Conservation (phyloP, 2,329 filamentous ascomycete genomes). For the Diaporthe citrichinensis region DNA sequence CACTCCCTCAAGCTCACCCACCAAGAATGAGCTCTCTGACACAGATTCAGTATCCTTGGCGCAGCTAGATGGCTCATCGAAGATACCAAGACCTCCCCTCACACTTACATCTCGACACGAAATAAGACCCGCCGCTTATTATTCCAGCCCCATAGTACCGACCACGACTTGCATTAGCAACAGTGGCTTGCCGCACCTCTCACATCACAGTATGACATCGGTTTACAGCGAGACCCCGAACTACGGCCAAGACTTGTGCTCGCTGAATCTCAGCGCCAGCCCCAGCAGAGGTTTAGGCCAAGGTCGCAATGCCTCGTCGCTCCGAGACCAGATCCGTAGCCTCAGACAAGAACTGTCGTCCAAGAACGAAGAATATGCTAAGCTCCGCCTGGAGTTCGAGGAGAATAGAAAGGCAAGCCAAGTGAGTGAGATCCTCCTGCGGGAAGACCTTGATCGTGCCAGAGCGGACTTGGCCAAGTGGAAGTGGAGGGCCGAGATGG, state of each 20-base stretch:
- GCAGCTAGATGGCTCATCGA: slow-evolving; percentile 33
- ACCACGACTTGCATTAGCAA: not conserved
- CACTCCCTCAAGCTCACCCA: slow-evolving; percentile 31
- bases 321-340: slow-evolving; percentile 40
- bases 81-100: not conserved
- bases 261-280: slow-evolving; percentile 5
- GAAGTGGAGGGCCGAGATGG: slow-evolving; percentile 39
- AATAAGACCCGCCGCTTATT: slow-evolving; percentile 4
- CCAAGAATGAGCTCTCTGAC: slow-evolving; percentile 21
- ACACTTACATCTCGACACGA: slow-evolving; percentile 32
- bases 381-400: slow-evolving; percentile 38
- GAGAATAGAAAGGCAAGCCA: slow-evolving; percentile 29
- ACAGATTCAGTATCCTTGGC: not conserved
- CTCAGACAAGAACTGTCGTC: slow-evolving; percentile 38
- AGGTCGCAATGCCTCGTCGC: slow-evolving; percentile 35
- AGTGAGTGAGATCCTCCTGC: slow-evolving; percentile 35
- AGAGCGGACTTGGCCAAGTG: slow-evolving; percentile 34
- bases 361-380: slow-evolving; percentile 34
- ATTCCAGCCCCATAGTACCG: slow-evolving; percentile 30
- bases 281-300: slow-evolving; percentile 17
- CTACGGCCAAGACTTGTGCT: slow-evolving; percentile 12
- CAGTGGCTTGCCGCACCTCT: slow-evolving; percentile 19
- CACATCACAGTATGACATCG: slow-evolving; percentile 20
- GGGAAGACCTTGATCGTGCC: slow-evolving; percentile 35
- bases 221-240: not conserved